Percentiles rank a stretch among this genome's conserved stretches.
These are phyloP conservation scores for Microdochium trichocladiopsis DNA, from an alignment of 2,329 filamentous ascomycete species.

Conservation along the genomic window DNA sequence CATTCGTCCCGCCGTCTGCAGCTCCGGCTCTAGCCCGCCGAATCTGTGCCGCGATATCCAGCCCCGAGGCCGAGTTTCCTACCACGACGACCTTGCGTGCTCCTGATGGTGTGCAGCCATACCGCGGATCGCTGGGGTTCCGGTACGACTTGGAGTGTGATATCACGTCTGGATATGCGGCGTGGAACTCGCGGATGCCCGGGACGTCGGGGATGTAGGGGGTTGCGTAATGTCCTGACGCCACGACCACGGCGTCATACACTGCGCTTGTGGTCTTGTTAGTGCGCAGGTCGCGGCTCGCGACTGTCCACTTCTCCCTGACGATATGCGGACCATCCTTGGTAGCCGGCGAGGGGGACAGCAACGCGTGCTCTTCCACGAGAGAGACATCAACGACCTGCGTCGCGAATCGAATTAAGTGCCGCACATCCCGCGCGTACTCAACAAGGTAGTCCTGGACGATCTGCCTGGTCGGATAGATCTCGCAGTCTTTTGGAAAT, in stretches of 20 bases:
- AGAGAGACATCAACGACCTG: conserved; percentile 51
- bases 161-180: conserved; percentile 51
- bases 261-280: conserved; percentile 27
- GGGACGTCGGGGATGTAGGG: conserved; percentile 58
- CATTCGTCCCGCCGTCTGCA: conserved; percentile 54
- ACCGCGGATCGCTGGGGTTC: conserved; percentile 27
- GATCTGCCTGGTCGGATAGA: conserved; percentile 67
- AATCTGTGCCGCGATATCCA: conserved; percentile 79
- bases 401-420: conserved; percentile 62
- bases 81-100: conserved; percentile 75
- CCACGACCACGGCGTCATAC: conserved; percentile 71
- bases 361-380: conserved; percentile 10
- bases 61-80: conserved; percentile 76
- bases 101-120: conserved; percentile 39
- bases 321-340: too few relatives aligned
- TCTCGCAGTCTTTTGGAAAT: conserved; percentile 56
- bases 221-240: conserved; percentile 68
- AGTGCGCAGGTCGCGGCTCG: conserved; percentile 36
- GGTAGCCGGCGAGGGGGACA: not conserved
- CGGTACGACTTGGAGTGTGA: conserved; percentile 79
- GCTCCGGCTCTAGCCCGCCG: conserved; percentile 33
- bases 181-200: conserved; percentile 53
- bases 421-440: conserved; percentile 62
- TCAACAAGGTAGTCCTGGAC: conserved; percentile 68
- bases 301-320: conserved; percentile 54